Conservation (phyloP, 495 filamentous ascomycete species). For the Filosporella fistucella region DNA sequence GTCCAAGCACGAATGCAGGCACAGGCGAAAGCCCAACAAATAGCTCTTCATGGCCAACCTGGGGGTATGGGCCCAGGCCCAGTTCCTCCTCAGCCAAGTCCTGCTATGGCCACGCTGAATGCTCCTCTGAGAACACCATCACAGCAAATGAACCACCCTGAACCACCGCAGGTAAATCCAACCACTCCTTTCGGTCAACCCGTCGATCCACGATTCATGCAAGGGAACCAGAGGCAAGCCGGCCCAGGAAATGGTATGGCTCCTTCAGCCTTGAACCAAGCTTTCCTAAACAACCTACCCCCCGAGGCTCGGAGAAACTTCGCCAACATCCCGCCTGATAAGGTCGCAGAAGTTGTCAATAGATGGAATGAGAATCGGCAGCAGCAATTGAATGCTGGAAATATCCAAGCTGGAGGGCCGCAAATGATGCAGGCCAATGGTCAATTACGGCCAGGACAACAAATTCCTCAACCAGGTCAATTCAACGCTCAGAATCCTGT, state of each 20-base stretch:
- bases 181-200: slow-evolving; percentile 31
- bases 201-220: slow-evolving; percentile 39
- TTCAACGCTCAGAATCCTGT: slow-evolving; percentile 27
- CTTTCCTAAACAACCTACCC: slow-evolving; percentile 32
- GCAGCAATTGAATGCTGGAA: slow-evolving; percentile 9
- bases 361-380: slow-evolving; percentile 30
- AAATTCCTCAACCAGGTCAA: slow-evolving; percentile 27
- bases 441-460: slow-evolving; percentile 19
- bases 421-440: slow-evolving; percentile 23
- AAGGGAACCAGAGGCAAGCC: slow-evolving; percentile 28
- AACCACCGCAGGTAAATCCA: slow-evolving; percentile 28
- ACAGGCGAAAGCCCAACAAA: slow-evolving; percentile 29
- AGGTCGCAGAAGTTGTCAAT: slow-evolving; percentile 34
- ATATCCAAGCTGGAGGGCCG: slow-evolving; percentile 22
- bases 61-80: slow-evolving; percentile 34
- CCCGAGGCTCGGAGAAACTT: slow-evolving; percentile 28
- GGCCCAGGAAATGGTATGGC: slow-evolving; percentile 27
- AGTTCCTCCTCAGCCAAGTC: slow-evolving; percentile 43
- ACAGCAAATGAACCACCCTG: slow-evolving; percentile 33
- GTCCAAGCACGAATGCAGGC: slow-evolving; percentile 32
- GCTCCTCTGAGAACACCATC: slow-evolving; percentile 38
- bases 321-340: slow-evolving; percentile 30
- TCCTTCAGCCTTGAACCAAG: slow-evolving; percentile 25
- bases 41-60: slow-evolving; percentile 42
- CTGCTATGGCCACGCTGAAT: slow-evolving; percentile 44